Percentiles rank a stretch among this genome's conserved stretches.
Conservation (phyloP, 177 flowering plant species). For the Telopea speciosissima region DNA sequence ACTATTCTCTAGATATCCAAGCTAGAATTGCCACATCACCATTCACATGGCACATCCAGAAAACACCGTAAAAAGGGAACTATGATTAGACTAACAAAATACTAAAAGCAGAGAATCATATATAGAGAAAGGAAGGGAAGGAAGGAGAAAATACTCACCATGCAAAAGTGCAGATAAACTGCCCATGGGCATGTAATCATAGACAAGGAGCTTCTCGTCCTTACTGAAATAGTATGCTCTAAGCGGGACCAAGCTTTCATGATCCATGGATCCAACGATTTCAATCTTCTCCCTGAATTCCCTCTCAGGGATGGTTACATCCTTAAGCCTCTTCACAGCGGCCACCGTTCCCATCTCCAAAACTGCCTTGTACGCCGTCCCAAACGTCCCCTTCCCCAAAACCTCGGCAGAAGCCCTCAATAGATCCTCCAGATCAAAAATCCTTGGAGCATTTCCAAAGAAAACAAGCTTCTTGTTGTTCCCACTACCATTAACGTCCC, state of each 20-base stretch:
- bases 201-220: conserved; percentile 82
- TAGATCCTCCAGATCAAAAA: conserved; percentile 30
- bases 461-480: conserved; percentile 53
- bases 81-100: not conserved
- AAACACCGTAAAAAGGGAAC: not conserved
- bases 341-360: not conserved
- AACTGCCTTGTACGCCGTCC: not conserved
- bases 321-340: not conserved
- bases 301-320: not conserved
- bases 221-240: conserved; percentile 63
- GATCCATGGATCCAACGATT: conserved; percentile 28
- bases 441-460: conserved; percentile 32
- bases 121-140: not conserved
- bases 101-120: not conserved
- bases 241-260: conserved; percentile 66
- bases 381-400: not conserved
- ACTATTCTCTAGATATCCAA: no score
- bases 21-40: no score
- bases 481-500: not conserved
- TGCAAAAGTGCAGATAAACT: conserved; percentile 93
- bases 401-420: not conserved
- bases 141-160: conserved; percentile 39
- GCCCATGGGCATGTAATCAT: conserved; percentile 84
- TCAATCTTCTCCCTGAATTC: not conserved
- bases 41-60: not conserved